These are phyloP conservation scores for Russula emetica DNA, from an alignment of 768 basidiomycete genomes.

Conservation along the genomic window DNA sequence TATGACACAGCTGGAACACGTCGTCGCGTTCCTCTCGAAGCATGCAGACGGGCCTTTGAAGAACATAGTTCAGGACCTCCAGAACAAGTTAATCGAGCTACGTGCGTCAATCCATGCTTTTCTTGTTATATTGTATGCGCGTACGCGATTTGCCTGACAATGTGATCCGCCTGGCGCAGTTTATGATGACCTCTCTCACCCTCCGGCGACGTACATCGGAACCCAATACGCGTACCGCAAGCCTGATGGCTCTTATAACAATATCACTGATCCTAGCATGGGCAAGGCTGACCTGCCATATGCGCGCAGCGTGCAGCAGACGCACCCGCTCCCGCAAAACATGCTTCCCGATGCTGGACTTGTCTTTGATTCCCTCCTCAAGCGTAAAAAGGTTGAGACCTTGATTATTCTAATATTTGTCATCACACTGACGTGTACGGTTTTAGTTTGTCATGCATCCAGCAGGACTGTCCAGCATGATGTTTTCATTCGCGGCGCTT, in stretches of 20 bases:
- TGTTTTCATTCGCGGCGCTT: constrained; percentile 80
- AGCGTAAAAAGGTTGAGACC: constrained; percentile 56
- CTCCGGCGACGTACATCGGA: constrained; percentile 65
- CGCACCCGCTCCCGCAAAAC: constrained; percentile 56
- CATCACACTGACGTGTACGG: not conserved
- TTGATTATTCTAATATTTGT: not conserved
- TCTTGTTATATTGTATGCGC: not conserved
- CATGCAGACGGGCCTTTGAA: constrained; percentile 39
- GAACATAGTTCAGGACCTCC: constrained; percentile 41
- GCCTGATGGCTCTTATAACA: constrained; percentile 78
- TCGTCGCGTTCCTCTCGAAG: constrained; percentile 57
- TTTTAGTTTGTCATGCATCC: constrained; percentile 70
- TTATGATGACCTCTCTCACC: constrained; percentile 79
- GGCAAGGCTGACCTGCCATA: constrained; percentile 79
- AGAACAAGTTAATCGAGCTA: constrained; percentile 44
- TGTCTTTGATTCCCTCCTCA: constrained; percentile 75
- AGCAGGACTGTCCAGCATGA: constrained; percentile 68
- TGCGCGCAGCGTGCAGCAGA: constrained; percentile 76
- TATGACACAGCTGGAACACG: constrained; percentile 55
- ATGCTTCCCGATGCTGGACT: constrained; percentile 76
- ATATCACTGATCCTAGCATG: constrained; percentile 60
- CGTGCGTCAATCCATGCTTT: constrained; percentile 36
- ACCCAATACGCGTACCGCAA: constrained; percentile 59
- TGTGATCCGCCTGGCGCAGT: constrained; percentile 40
- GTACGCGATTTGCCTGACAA: not conserved